Base-by-base conservation (phyloP, 176 grass and related monocot genomes). In the Triticum turgidum region DNA sequence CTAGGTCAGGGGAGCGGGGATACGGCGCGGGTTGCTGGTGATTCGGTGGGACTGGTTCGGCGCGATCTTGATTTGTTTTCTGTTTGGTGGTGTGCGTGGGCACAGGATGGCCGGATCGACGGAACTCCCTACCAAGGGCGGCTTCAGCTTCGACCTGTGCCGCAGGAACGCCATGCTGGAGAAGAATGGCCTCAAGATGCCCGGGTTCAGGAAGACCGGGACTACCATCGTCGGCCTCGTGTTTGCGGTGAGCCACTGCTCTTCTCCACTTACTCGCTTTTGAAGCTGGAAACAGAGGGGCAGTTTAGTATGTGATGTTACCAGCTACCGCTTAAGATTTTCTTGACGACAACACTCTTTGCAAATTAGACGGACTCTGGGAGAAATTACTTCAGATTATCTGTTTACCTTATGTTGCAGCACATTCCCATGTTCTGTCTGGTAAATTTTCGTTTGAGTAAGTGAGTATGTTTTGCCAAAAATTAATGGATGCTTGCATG, bases 191-290 rank as follows among this genome's bases (percentile, higher is more conserved):
- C 30, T 93, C 30, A 88, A 89, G 61, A 35, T 91, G 44, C 97
- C 94, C 22, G 77, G 68, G 4, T 96, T 96, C 78, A 69, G 83
- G 64, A 99, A 99, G 83, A 99, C 97, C 3, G 97, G 97, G 7
- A 99, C 97, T 6, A 99, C 97, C 65, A 99, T 99, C 56, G 97
- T 96, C 61, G 97, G 97, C 11, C 81, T 99, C 49, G 90, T 99
- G 7, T 99, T 93, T 83, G 80, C 89, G 92, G 97, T 99, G 33
- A 35, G 67, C 11, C 17, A 29, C 12, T 39, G 20, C 49, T 61
- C 65, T 51, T 78, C 38, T 27, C 18, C 27, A 51, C 66, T 7
- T 51, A 71, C 6, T 44, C 34, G 20, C 20, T 13, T 62, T 15
- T 44, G 47, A 42, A 42, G 41, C 41, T 3, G 44, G 11, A 47